A percentile compares a stretch with the other conserved stretches of the same genome.
Evolutionary conservation across 192 early-diverging fungal genomes (phyloP).

Genomic region (Geranomyces variabilis): DNA sequence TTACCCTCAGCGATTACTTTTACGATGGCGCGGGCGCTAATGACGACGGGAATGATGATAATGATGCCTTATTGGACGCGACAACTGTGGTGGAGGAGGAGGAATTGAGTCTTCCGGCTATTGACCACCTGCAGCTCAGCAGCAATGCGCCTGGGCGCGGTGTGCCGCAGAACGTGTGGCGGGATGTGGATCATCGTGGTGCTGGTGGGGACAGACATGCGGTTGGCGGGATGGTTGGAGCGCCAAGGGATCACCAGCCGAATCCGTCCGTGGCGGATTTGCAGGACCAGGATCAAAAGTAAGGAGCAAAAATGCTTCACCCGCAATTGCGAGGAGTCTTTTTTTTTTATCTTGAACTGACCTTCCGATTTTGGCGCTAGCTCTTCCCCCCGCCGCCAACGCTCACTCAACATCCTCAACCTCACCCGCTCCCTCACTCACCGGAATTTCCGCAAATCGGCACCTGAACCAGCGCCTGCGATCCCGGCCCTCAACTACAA

Average conservation of each 20-base stretch:
- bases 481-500: not conserved
- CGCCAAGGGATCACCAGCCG: not conserved
- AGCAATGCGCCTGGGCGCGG: not conserved
- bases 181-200: not conserved
- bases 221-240: slow-evolving; percentile 7
- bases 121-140: not conserved
- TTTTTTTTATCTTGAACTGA: not conserved
- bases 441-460: slow-evolving; percentile 7
- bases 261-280: too few species aligned
- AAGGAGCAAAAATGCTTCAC: not conserved
- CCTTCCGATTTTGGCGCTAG: not conserved
- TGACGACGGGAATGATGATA: too few species aligned
- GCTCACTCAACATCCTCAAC: not conserved
- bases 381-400: not conserved
- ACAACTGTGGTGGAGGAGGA: too few species aligned
- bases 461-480: not conserved
- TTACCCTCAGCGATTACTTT: slow-evolving; percentile 40
- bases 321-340: not conserved
- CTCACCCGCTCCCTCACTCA: not conserved
- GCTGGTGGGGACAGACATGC: not conserved
- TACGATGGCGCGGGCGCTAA: not conserved
- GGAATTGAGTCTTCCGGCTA: not conserved
- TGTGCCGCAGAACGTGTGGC: not conserved
- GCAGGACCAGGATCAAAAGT: not conserved
- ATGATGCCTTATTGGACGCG: too few species aligned